These are phyloP conservation scores for Umbelopsis vinacea DNA, from an alignment of 192 early-diverging fungal genomes.

Conservation along the genomic window DNA sequence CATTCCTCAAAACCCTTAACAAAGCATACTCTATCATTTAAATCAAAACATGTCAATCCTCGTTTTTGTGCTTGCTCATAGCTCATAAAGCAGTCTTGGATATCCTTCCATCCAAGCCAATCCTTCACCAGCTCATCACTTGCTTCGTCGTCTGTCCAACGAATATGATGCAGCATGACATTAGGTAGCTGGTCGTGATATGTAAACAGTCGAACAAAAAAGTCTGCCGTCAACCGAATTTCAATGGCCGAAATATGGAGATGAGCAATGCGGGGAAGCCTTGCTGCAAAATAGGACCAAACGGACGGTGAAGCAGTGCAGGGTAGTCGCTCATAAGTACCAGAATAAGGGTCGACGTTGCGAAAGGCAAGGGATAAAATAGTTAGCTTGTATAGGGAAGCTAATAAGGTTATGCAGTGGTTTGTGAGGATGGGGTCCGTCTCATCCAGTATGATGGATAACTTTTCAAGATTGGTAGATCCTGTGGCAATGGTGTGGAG, in stretches of 20 bases:
- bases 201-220: conserved; percentile 23
- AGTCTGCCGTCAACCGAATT: conserved; percentile 25
- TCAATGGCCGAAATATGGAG: conserved; percentile 32
- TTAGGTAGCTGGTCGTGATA: conserved; percentile 7
- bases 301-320: conserved; percentile 26
- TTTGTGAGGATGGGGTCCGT: conserved; percentile 9
- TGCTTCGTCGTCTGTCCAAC: conserved; percentile 13
- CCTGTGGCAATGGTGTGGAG: conserved; percentile 21
- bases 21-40: conserved; percentile 38
- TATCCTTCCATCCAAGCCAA: conserved; percentile 20
- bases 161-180: conserved; percentile 39
- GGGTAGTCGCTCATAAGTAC: conserved; percentile 24
- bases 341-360: conserved; percentile 18
- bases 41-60: conserved; percentile 35
- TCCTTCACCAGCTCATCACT: not conserved
- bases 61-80: conserved; percentile 23
- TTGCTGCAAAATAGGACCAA: conserved; percentile 26
- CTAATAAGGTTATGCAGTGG: conserved; percentile 11
- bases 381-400: conserved; percentile 4
- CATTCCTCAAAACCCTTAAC: conserved; percentile 39
- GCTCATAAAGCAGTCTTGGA: conserved; percentile 24
- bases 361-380: conserved; percentile 39
- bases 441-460: conserved; percentile 38
- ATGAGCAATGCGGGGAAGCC: conserved; percentile 17
- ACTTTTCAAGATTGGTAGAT: conserved; percentile 32